Conservation (phyloP, 1,139 yeast genomes). For the Lodderomyces orthopsilosis region DNA sequence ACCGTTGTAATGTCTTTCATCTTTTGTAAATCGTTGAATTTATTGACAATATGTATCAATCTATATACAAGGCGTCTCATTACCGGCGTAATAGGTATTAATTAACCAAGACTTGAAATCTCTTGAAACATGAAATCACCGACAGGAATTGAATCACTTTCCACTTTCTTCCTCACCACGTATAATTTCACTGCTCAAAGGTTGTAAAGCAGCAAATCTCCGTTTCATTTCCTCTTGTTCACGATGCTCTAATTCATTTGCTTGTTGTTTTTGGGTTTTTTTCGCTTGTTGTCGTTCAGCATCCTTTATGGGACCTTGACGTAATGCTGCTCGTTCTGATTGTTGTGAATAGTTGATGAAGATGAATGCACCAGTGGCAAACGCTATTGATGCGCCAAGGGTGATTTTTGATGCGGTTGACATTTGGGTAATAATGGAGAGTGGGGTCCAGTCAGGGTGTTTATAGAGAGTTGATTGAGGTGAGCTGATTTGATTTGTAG, state of each 20-base stretch:
- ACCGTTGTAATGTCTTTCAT: no score
- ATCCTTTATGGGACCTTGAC: conserved; percentile 80
- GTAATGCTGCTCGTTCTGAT: conserved; percentile 63
- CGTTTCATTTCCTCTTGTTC: conserved; percentile 67
- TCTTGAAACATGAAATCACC: no score
- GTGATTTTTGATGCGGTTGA: conserved; percentile 72
- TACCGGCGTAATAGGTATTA: no score
- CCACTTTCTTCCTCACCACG: conserved; percentile 25
- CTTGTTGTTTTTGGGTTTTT: conserved; percentile 38
- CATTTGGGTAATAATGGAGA: conserved; percentile 35
- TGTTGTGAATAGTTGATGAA: conserved; percentile 70
- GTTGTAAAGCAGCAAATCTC: conserved; percentile 64
- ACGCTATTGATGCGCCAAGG: conserved; percentile 54
- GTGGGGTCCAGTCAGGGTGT: not conserved
- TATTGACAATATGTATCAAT: not conserved
- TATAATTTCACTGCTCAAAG: conserved; percentile 45
- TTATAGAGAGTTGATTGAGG: not conserved
- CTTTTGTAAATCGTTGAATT: not conserved
- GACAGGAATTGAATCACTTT: no score
- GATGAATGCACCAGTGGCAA: conserved; percentile 57
- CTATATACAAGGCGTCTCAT: not conserved
- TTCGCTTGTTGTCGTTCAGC: conserved; percentile 56
- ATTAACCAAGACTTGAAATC: no score
- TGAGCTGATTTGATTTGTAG: not conserved
- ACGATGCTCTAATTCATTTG: conserved; percentile 71